These are phyloP conservation scores for Cylindrotheca closterium DNA, from an alignment of 108 stramenopile genomes.

Conservation along the genomic window DNA sequence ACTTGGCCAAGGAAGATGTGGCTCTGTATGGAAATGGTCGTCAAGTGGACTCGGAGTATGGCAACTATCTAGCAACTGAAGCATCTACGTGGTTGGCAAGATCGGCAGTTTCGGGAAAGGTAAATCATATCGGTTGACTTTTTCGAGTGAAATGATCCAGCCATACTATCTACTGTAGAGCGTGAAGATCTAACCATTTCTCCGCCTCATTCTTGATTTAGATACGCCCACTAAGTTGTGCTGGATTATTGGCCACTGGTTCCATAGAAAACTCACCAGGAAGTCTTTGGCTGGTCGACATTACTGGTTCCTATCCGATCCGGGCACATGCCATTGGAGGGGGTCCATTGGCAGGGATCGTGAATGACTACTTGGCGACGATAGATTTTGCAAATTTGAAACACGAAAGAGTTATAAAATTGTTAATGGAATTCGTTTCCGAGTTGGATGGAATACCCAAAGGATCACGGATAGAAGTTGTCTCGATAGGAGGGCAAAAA, in stretches of 20 bases:
- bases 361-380: conserved; percentile 20
- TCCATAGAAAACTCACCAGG: background rate
- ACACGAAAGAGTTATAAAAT: background rate
- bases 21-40: conserved; percentile 31
- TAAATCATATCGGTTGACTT: no score
- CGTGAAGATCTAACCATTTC: no score
- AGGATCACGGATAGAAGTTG: background rate
- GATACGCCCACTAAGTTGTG: conserved; percentile 38
- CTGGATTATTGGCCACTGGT: conserved; percentile 59
- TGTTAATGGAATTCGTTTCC: background rate
- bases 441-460: background rate
- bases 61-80: conserved; percentile 48
- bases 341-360: conserved; percentile 25
- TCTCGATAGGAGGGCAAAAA: background rate
- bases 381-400: background rate
- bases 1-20: conserved; percentile 49
- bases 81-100: conserved; percentile 66
- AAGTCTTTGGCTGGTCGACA: conserved; percentile 60
- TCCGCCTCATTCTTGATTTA: no score
- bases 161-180: no score
- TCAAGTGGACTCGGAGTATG: conserved; percentile 38
- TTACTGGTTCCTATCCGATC: conserved; percentile 64
- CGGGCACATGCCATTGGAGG: conserved; percentile 66
- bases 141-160: no score
- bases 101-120: conserved; percentile 42